Evolutionary conservation across 306 rosid genomes (phyloP).

Genomic region (Herpetospermum pedunculosum): DNA sequence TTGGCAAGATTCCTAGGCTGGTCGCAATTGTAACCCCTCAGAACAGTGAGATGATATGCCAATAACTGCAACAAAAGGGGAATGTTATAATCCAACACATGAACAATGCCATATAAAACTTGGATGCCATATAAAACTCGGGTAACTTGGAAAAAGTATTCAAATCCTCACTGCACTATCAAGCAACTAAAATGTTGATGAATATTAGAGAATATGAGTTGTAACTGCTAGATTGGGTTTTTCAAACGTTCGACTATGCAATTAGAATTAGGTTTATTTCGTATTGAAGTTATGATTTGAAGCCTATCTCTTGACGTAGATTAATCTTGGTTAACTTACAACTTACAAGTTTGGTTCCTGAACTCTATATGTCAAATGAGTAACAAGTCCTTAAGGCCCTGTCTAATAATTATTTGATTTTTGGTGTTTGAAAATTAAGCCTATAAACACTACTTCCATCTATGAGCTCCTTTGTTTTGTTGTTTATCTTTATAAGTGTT

Average conservation of each 20-base stretch:
- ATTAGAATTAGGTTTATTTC: background rate
- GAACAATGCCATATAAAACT: background rate
- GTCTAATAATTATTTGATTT: no score
- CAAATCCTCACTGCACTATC: background rate
- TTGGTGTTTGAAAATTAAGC: no score
- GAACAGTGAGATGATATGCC: slow-evolving; percentile 97
- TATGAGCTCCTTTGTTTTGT: no score
- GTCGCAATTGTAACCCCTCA: slow-evolving; percentile 86
- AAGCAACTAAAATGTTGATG: background rate
- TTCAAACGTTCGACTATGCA: background rate
- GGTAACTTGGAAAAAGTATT: background rate
- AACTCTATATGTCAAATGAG: no score
- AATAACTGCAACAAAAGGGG: slow-evolving; percentile 51
- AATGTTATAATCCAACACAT: background rate
- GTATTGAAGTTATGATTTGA: background rate
- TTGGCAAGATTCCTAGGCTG: slow-evolving; percentile 98
- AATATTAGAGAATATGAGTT: background rate
- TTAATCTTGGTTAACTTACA: no score
- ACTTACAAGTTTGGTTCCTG: background rate
- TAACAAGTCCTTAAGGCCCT: no score
- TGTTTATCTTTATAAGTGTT: no score
- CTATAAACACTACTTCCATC: no score
- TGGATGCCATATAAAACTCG: no score
- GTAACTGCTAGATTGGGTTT: background rate
- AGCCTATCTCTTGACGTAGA: no score